Base-by-base conservation (phyloP, 768 basidiomycete genomes). In the Cystobasidiopsis lactophilus region DNA sequence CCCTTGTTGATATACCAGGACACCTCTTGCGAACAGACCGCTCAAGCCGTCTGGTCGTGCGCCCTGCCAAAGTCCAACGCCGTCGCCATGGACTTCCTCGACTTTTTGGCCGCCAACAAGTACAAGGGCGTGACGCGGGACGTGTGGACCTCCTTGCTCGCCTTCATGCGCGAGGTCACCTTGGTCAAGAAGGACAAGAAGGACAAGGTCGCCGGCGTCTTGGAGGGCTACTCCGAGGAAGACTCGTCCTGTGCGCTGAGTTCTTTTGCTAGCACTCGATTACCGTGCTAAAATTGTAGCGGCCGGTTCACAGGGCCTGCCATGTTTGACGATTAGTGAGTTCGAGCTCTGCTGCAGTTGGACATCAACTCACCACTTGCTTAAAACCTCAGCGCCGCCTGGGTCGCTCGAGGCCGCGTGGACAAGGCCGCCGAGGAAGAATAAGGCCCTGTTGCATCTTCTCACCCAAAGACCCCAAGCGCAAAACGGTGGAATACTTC, bases 271-370 rank as follows among this genome's bases (percentile, higher is more conserved):
- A n/a, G n/a, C n/a, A n/a, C n/a, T n/a, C n/a, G n/a, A n/a, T n/a
- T n/a, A n/a, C n/a, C n/a, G n/a, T n/a, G n/a, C n/a, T n/a, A n/a
- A n/a, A n/a, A n/a, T n/a, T n/a, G n/a, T n/a, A n/a, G n/a, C n/a
- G n/a, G n/a, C n/a, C n/a, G n/a, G n/a, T n/a, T n/a, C n/a, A n/a
- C n/a, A n/a, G n/a, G 23, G 24, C 45, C 45, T n/a, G 14, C 30
- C 5, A 47, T 47, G n/a, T 27, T 47, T 47, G 45, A 47, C n/a
- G 45, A 47, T 13, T 47, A 47, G 45, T 47, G n/a, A 47, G 45
- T 47, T 19, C 19, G 11, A 11, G 37, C 19, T 11, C 19, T 11
- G 7, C 10, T 26, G 41, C 11, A 19, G 19, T 9, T 24, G 19
- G 19, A 43, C 27, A 9, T 9, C 19, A 43, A 43, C 19, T 43